These are phyloP conservation scores for Choanephora cucurbitarum DNA, from an alignment of 371 early-diverging fungal genomes.

Conservation along the genomic window DNA sequence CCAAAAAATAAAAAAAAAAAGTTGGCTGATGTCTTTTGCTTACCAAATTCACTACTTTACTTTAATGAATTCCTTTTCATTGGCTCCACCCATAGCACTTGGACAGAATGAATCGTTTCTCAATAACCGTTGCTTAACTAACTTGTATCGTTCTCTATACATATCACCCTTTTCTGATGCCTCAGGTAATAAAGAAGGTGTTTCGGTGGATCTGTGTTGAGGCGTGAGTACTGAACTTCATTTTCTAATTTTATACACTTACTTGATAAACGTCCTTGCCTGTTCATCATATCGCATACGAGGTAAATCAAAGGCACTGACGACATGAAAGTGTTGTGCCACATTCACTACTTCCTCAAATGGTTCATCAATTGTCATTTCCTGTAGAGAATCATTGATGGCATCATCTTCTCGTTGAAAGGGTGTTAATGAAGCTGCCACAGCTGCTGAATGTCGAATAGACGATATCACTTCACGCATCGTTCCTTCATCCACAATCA, in stretches of 20 bases:
- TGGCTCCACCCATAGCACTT: constrained; percentile 24
- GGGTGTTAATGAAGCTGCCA: constrained; percentile 27
- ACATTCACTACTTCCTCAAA: constrained; percentile 50
- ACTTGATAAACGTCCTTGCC: constrained; percentile 63
- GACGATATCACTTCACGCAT: constrained; percentile 27
- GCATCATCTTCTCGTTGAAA: constrained; percentile 26
- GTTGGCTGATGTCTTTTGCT: too few relatives aligned
- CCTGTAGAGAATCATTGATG: constrained; percentile 32
- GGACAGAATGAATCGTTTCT: constrained; percentile 81
- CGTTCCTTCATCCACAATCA: constrained; percentile 39
- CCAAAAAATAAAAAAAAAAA: too few relatives aligned
- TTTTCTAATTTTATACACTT: constrained; percentile 5
- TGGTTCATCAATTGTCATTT: constrained; percentile 35
- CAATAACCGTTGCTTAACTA: constrained; percentile 77
- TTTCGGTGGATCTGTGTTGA: constrained; percentile 22
- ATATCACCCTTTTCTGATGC: constrained; percentile 69
- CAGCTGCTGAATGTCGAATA: constrained; percentile 29
- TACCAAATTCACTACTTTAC: constrained; percentile 21
- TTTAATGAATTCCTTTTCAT: constrained; percentile 19
- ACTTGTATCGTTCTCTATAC: constrained; percentile 74
- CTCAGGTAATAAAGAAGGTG: constrained; percentile 53
- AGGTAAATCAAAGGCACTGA: constrained; percentile 77
- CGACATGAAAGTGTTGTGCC: constrained; percentile 66
- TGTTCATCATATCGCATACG: constrained; percentile 66
- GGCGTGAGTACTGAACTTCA: too few relatives aligned